Evolutionary conservation across 257 asterid species (phyloP).

Genomic region (Solanum chilense): DNA sequence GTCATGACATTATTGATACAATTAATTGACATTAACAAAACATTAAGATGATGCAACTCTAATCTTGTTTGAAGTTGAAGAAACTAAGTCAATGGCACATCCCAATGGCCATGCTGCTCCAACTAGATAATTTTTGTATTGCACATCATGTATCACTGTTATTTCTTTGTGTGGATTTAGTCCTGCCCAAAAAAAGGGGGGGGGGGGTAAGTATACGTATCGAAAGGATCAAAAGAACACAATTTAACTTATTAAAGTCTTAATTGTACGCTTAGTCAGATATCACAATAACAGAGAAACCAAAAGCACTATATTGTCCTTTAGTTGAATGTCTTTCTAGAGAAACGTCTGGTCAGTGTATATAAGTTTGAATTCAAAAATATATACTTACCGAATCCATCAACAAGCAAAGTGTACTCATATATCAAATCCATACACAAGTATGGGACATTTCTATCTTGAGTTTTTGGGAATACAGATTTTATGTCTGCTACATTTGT

Average conservation of each 20-base stretch:
- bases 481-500: constrained; percentile 6
- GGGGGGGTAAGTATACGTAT: not conserved
- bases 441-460: constrained; percentile 19
- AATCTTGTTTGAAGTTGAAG: constrained; percentile 1
- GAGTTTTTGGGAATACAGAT: constrained; percentile 7
- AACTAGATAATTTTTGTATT: constrained; percentile 18
- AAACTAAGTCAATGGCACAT: constrained; percentile 36
- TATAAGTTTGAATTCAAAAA: not conserved
- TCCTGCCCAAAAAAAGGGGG: constrained; percentile 4
- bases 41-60: not conserved
- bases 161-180: constrained; percentile 9
- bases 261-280: not conserved
- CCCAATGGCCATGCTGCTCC: constrained; percentile 61
- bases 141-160: constrained; percentile 15
- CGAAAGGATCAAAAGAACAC: fast-evolving
- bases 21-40: not conserved
- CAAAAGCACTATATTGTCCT: not conserved
- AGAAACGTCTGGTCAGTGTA: not conserved
- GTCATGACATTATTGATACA: not conserved
- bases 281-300: not conserved
- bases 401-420: constrained; percentile 31
- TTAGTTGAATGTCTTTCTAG: too few species aligned
- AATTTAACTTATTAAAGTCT: not conserved
- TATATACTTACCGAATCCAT: constrained; percentile 32
- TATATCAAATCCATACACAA: constrained; percentile 48